Evolutionary conservation across 768 basidiomycete genomes (phyloP).

Genomic region (Leccinum subgranulosum): DNA sequence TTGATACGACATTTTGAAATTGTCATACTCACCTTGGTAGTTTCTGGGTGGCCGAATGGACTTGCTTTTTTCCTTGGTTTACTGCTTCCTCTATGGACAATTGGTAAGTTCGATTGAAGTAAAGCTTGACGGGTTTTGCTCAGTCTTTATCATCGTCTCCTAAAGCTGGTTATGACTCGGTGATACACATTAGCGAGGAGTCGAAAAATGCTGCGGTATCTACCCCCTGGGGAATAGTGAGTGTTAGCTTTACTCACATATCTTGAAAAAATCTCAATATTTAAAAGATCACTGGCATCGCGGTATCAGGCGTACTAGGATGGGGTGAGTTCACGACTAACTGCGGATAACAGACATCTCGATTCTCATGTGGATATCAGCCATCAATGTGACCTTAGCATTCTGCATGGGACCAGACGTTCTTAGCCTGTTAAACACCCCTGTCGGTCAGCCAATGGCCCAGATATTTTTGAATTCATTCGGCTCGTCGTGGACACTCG

Average conservation of each 20-base stretch:
- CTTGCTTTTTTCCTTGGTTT: constrained; percentile 46
- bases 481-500: constrained; percentile 41
- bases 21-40: constrained; percentile 11
- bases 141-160: neutral
- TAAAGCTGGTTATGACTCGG: constrained; percentile 36
- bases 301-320: constrained; percentile 43
- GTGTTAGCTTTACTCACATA: neutral
- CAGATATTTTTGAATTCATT: constrained; percentile 38
- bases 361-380: constrained; percentile 30
- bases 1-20: neutral
- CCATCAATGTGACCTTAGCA: constrained; percentile 49
- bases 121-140: constrained; percentile 37
- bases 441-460: constrained; percentile 37
- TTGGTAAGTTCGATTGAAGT: constrained; percentile 27
- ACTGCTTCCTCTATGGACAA: constrained; percentile 45
- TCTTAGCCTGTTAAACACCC: constrained; percentile 31
- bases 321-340: constrained; percentile 31
- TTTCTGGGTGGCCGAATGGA: constrained; percentile 41
- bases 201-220: constrained; percentile 50
- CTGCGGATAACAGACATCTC: neutral
- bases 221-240: constrained; percentile 56
- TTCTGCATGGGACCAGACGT: constrained; percentile 57
- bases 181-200: constrained; percentile 52
- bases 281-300: constrained; percentile 33
- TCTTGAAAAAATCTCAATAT: neutral